Percentiles rank a stretch among this genome's conserved stretches.
These are phyloP conservation scores for Colletotrichum musae DNA, from an alignment of 2,329 filamentous ascomycete genomes.

Conservation along the genomic window DNA sequence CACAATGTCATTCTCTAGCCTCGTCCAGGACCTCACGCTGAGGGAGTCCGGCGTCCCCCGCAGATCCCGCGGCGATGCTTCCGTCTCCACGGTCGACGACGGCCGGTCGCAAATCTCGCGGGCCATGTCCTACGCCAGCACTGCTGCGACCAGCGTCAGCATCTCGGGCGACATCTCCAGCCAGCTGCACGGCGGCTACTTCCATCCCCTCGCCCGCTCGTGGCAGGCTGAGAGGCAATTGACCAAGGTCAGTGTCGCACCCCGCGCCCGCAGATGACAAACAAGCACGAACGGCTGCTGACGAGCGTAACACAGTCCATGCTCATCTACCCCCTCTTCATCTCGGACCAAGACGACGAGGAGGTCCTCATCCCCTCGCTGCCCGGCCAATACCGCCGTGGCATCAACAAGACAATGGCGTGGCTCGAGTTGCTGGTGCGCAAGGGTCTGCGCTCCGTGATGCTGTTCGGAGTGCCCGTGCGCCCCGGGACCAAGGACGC, in stretches of 20 bases:
- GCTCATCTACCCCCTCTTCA: slow-evolving; percentile 98
- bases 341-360: slow-evolving; percentile 95
- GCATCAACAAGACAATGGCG: slow-evolving; percentile 86
- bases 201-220: slow-evolving; percentile 81
- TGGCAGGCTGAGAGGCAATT: slow-evolving; percentile 90
- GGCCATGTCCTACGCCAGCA: slow-evolving; percentile 77
- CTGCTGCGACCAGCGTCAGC: slow-evolving; percentile 77
- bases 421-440: slow-evolving; percentile 89
- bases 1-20: slow-evolving; percentile 75
- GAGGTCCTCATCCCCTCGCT: slow-evolving; percentile 91
- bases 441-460: slow-evolving; percentile 93
- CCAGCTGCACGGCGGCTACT: slow-evolving; percentile 87
- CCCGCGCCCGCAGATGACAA: not conserved
- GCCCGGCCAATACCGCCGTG: slow-evolving; percentile 90
- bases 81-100: slow-evolving; percentile 72
- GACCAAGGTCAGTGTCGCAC: slow-evolving; percentile 76
- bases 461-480: slow-evolving; percentile 94
- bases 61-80: slow-evolving; percentile 62
- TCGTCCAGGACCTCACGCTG: slow-evolving; percentile 75
- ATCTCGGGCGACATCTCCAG: slow-evolving; percentile 83
- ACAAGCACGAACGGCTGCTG: slow-evolving; percentile 1
- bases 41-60: slow-evolving; percentile 67
- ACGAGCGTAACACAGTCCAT: slow-evolving; percentile 76
- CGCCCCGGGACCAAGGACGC: slow-evolving; percentile 87
- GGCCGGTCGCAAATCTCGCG: slow-evolving; percentile 73